Evolutionary conservation across 2,329 filamentous ascomycete species (phyloP).

Genomic region (Hawksworthiomyces lignivorus): DNA sequence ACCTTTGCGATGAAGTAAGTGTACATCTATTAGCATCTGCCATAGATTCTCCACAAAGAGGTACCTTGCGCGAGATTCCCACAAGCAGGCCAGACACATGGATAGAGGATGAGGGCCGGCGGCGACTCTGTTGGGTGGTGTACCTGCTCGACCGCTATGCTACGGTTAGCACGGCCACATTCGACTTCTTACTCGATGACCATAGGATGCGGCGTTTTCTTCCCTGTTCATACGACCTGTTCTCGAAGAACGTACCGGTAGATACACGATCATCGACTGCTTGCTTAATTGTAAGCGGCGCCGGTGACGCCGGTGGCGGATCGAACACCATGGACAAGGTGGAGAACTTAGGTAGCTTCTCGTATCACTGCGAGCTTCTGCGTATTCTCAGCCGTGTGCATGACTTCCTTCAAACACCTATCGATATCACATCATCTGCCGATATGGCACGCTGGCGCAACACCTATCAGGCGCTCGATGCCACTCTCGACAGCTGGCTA

Average conservation of each 20-base stretch:
- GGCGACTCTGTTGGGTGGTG: constrained; percentile 88
- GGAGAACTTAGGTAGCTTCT: constrained; percentile 79
- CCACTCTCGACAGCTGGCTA: constrained; percentile 72
- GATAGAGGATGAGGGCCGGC: constrained; percentile 79
- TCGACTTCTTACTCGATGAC: constrained; percentile 83
- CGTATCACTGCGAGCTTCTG: constrained; percentile 82
- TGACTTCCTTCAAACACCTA: constrained; percentile 76
- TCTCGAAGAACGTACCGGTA: constrained; percentile 73
- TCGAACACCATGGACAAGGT: constrained; percentile 41
- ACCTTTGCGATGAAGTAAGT: constrained; percentile 72
- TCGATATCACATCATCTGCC: constrained; percentile 73
- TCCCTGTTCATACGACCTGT: constrained; percentile 81
- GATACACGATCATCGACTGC: constrained; percentile 63
- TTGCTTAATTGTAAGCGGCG: neutral
- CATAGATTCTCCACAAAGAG: neutral
- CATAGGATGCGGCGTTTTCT: constrained; percentile 80
- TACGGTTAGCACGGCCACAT: constrained; percentile 73
- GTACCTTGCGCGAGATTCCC: constrained; percentile 43
- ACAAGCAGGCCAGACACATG: constrained; percentile 76
- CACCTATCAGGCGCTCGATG: constrained; percentile 77
- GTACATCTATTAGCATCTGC: constrained; percentile 49
- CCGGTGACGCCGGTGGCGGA: constrained; percentile 23
- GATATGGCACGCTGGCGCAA: constrained; percentile 88
- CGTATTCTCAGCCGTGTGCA: constrained; percentile 83
- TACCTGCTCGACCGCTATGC: constrained; percentile 86